phyloP scores from a whole-genome alignment of 2,329 filamentous ascomycete species.

The Aspergillus aculeatinus region DNA sequence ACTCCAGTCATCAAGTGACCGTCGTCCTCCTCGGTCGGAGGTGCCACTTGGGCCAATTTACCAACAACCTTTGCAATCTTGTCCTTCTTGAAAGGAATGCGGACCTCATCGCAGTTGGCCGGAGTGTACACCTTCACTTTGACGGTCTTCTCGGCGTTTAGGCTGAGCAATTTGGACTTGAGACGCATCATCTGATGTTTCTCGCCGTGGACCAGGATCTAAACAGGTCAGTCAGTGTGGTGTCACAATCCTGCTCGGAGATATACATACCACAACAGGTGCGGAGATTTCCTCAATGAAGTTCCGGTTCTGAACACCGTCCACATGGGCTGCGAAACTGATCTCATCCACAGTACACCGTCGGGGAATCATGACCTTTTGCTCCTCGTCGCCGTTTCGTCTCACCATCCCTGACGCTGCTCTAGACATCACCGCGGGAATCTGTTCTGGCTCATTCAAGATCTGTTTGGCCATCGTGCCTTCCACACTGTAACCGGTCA shows the following conservation, averaged over 20 bases:
- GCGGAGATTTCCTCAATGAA: constrained; percentile 94
- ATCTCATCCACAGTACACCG: constrained; percentile 92
- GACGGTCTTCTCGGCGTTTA: constrained; percentile 75
- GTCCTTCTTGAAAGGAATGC: constrained; percentile 92
- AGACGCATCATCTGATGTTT: constrained; percentile 97
- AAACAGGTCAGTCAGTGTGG: constrained; percentile 5
- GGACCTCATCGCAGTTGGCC: constrained; percentile 89
- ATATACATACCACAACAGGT: constrained; percentile 77
- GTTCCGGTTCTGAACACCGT: constrained; percentile 90
- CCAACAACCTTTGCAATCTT: constrained; percentile 96
- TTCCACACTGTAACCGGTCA: constrained; percentile 97
- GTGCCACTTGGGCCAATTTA: constrained; percentile 78
- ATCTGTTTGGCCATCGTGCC: constrained; percentile 97
- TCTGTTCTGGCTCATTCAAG: constrained; percentile 90
- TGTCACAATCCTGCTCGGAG: not conserved
- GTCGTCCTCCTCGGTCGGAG: constrained; percentile 55
- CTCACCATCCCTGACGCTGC: constrained; percentile 53
- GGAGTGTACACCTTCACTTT: constrained; percentile 93
- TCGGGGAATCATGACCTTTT: constrained; percentile 86
- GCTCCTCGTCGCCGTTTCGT: constrained; percentile 65
- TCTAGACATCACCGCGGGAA: constrained; percentile 87
- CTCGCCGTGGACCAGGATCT: constrained; percentile 96
- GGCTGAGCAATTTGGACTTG: constrained; percentile 89
- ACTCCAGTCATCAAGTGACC: constrained; percentile 77
- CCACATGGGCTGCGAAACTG: constrained; percentile 94